Base-by-base conservation (phyloP, 345 rosid species). In the Hibiscus mutabilis region DNA sequence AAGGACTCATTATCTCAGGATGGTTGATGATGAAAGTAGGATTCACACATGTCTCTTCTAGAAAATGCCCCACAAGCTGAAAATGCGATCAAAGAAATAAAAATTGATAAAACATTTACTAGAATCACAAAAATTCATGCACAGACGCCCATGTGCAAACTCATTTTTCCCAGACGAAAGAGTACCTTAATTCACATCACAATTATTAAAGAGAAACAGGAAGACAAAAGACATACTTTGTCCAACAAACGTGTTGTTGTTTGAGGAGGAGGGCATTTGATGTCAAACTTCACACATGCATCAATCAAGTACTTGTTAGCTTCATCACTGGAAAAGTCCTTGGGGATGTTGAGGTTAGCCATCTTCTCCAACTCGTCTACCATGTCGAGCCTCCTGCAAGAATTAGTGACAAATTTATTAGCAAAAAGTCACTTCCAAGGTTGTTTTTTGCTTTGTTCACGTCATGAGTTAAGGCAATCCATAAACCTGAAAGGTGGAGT, bases 41-140 rank as follows among this genome's bases (percentile, higher is more conserved):
- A 77, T 96, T 96, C 53, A 92, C 91, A 74, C 99, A 96, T 0
- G 85, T 86, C 74, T 82, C 97, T 84, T 96, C 99, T 62, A 96
- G 78, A 74, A 92, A 96, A 76, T 92, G 91, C 2, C 99, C 99
- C 69, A 89, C 99, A 80, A 96, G 91, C 98, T 96, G 89, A 72
- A 73, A 75, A 64, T 92, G 89, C 75, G 74, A 77, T 64, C 15
- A 66, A 31, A 61, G 57, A 69, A 69, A 47, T 15, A 13, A 14
- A 72, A 73, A 58, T 15, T 15, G 42, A 16, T 8, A 37, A 14
- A 35, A 29, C 29, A 5, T 53, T 14, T 19, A 9, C 6, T 1
- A 52, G 27, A 16, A 69, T 35, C 29, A 66, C 15, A 5, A 42
- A 4, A 22, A 40, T 37, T 40, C 72, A 68, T 22, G 19, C 44